Conservation (phyloP, 495 filamentous ascomycete species). For the Neurospora sp. region DNA sequence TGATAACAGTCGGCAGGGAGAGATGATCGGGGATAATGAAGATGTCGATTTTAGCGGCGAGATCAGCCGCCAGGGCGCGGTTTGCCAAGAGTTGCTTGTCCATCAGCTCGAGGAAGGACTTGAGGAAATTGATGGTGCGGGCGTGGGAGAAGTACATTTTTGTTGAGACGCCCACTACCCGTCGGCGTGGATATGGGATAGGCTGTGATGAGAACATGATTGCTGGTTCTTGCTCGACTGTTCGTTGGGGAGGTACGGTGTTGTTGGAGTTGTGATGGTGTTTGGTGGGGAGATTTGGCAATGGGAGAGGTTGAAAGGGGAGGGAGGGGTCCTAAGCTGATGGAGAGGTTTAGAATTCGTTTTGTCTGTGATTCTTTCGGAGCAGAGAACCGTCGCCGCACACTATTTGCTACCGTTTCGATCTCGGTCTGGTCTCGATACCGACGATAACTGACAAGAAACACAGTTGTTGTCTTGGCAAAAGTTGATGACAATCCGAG, state of each 20-base stretch:
- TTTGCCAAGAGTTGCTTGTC: neutral
- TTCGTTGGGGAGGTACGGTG: neutral
- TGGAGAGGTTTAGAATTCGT: neutral
- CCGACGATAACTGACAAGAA: neutral
- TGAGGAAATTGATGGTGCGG: constrained; percentile 52
- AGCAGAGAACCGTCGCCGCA: neutral
- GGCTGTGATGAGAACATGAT: constrained; percentile 12
- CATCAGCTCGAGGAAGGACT: constrained; percentile 35
- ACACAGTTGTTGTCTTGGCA: neutral
- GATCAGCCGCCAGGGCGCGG: constrained; percentile 11
- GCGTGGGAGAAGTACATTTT: constrained; percentile 77
- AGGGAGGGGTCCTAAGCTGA: neutral
- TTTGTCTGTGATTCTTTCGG: neutral
- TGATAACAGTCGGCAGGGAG: constrained; percentile 46
- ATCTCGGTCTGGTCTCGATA: neutral
- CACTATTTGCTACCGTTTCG: neutral
- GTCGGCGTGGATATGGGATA: constrained; percentile 40
- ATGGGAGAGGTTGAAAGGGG: neutral
- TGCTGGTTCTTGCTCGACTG: neutral
- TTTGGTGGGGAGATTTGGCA: neutral
- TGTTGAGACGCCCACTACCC: constrained; percentile 65
- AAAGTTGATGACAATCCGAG: neutral
- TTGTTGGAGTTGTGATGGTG: neutral
- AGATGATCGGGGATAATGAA: constrained; percentile 71
- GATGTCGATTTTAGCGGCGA: constrained; percentile 36